Conservation (phyloP, 2,329 filamentous ascomycete genomes). For the Fusarium tricinctum region DNA sequence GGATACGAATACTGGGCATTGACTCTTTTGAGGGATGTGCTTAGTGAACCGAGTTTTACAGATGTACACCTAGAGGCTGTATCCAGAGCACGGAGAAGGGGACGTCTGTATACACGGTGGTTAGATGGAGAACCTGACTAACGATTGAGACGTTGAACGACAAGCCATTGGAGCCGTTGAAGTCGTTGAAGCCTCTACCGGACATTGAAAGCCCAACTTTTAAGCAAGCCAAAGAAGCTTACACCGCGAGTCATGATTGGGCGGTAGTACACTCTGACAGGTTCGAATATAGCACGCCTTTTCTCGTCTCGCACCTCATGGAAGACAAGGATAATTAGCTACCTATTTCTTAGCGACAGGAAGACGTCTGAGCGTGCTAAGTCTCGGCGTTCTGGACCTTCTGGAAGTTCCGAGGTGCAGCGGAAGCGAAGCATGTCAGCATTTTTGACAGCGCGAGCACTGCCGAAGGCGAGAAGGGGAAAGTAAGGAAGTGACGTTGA, state of each 20-base stretch:
- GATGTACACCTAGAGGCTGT: not conserved
- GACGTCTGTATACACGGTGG: not conserved
- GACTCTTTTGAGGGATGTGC: not conserved
- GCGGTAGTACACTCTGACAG: constrained; percentile 18
- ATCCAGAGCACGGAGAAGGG: not conserved
- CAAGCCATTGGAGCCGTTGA: too few species aligned
- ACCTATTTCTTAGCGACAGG: not conserved
- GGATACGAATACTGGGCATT: constrained; percentile 1
- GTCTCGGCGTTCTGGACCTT: constrained; percentile 31
- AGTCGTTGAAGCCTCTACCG: too few species aligned
- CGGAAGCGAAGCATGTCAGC: constrained; percentile 5
- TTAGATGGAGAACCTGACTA: too few species aligned
- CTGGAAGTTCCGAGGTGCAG: constrained; percentile 34
- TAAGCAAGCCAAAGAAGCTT: constrained; percentile 11
- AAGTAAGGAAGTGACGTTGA: not conserved
- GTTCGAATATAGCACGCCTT: not conserved
- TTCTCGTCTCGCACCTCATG: not conserved
- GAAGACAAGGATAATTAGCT: constrained; percentile 6
- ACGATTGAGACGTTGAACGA: too few species aligned
- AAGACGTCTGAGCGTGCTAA: not conserved
- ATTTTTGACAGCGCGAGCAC: constrained; percentile 13
- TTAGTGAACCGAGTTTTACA: not conserved
- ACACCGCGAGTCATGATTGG: constrained; percentile 23
- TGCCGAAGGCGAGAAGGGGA: constrained; percentile 1
- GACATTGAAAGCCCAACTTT: not conserved